Evolutionary conservation across 1,284 basidiomycete species (phyloP), one percentile per base, ranked within the genome.

Genomic region (Microbotryum intermedium): DNA sequence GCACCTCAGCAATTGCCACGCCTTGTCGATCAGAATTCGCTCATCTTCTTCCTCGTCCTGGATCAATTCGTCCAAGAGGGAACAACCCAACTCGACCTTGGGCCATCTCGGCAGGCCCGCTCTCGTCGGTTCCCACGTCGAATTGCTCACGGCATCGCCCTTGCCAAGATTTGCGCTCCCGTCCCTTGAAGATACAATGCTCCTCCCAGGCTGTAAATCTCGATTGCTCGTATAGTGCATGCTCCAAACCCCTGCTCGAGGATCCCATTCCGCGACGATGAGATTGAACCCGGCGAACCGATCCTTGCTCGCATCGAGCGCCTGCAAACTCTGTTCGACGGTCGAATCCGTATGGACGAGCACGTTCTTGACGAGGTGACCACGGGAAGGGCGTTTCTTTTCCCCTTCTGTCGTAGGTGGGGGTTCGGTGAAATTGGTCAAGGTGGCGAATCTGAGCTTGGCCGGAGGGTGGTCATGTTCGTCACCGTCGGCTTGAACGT

Each of bases 341-440:
- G 2, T 53, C 23, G 47, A 50, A 47, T 44, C 48, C 45, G 25
- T 26, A 11, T 21, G 50, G 5, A n/a, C 21, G n/a, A 62, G 39
- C 18, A 52, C 62, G 50, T 59, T 51, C 30, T 54, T 59, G 48
- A 61, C 62, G 25, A 66, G 62, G 1, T 60, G 52, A 10, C 64
- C 62, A 21, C 61, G 29, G 9, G 59, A 61, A 34, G 64, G 64
- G 52, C 60, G 43, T 29, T 43, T 53, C 42, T 48, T 39, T 16
- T 39, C 34, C 6, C 13, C 34, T 18, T 39, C 34, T 16, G 34
- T 39, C 6, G 34, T 39, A 16, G 60, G 50, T 50, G 26, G 50
- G 39, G 58, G 52, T 49, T 71, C 69, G 44, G 68, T 63, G 30
- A 62, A 69, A 53, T 71, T 71, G n/a, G 69, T 71, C 23, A 71